Percentiles rank a stretch among this genome's conserved stretches.
Evolutionary conservation across 306 rosid genomes (phyloP).

Genomic region (Begonia peltatifolia): DNA sequence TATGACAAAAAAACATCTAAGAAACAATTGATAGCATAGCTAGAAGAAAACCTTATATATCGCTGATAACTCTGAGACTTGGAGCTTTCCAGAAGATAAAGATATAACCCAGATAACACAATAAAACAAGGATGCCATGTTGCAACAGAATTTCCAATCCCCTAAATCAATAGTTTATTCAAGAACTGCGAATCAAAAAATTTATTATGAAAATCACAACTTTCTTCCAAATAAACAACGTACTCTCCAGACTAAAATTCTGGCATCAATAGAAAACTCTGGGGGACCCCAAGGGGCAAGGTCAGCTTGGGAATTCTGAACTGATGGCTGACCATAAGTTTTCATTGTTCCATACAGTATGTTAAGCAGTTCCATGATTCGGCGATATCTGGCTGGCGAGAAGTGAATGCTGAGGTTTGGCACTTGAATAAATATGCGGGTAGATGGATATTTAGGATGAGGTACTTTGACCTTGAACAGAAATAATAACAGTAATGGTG

Average conservation of each 20-base stretch:
- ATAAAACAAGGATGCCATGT: constrained; percentile 87
- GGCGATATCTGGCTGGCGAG: constrained; percentile 61
- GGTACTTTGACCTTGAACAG: constrained; percentile 70
- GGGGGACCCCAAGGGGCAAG: constrained; percentile 49
- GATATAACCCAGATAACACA: constrained; percentile 61
- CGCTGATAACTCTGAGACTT: constrained; percentile 70
- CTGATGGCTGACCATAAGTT: constrained; percentile 37
- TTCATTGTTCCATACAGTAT: constrained; percentile 48
- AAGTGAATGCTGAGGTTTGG: constrained; percentile 92
- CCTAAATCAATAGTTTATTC: constrained; percentile 29
- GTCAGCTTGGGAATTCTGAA: constrained; percentile 37
- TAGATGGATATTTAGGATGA: constrained; percentile 85
- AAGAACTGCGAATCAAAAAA: not conserved
- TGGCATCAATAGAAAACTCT: constrained; percentile 62
- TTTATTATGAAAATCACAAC: too few species aligned
- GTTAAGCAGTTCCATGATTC: constrained; percentile 60
- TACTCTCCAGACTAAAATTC: constrained; percentile 92
- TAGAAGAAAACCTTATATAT: constrained; percentile 43
- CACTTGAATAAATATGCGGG: constrained; percentile 78
- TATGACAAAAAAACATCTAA: not conserved
- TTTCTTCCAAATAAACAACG: constrained; percentile 5
- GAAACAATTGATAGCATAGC: constrained; percentile 3
- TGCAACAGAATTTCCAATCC: constrained; percentile 91
- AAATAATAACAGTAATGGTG: not conserved
- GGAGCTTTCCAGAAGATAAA: constrained; percentile 60